Base-by-base conservation (phyloP, 2,329 filamentous ascomycete species). In the Cladophialophora bantiana region DNA sequence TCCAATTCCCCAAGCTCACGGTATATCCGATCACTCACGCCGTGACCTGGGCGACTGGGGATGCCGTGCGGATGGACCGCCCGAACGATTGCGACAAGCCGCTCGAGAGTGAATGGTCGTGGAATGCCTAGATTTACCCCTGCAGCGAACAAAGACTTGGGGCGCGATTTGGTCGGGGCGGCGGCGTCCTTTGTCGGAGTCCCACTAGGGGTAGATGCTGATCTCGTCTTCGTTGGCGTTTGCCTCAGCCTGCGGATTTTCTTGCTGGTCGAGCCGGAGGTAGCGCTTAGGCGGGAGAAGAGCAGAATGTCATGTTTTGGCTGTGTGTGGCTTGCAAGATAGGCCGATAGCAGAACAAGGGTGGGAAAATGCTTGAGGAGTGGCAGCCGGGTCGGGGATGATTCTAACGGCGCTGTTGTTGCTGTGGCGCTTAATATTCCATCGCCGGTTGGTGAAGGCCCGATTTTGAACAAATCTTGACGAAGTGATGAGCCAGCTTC, bases 211-310 rank as follows among this genome's bases (percentile, higher is more conserved):
- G 53, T 67, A 7, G 64, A 34, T 13, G 36, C 20, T 7, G 59
- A 45, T 42, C 66, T 69, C 38, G 31, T 66, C 40, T 64, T 69
- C 59, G 81, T 70, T 15, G 79, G 78, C 10, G 79, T 72, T 36
- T 72, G 67, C 48, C 76, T 59, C 77, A 75, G 67, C 79, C 80
- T 64, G 38, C 63, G 67, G 52, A 80, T 80, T 68, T 82, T 82
- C 65, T 79, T 80, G 53, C 79, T 75, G 6, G 77, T 78, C 34
- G 79, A 80, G 45, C 78, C 71, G 0, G 79, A 80, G 0, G 79
- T 78, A 7, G 79, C 79, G 13, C 81, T 81, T 61, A 82, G 79
- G 70, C 82, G 83, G 7, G 81, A 83, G 73, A 84, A 83, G 67
- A 83, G 81, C 63, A 82, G 78, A 7, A 80, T 82, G 71, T 84